Evolutionary conservation across 139 green algal genomes (phyloP).

Genomic region (Chlorella sp.): DNA sequence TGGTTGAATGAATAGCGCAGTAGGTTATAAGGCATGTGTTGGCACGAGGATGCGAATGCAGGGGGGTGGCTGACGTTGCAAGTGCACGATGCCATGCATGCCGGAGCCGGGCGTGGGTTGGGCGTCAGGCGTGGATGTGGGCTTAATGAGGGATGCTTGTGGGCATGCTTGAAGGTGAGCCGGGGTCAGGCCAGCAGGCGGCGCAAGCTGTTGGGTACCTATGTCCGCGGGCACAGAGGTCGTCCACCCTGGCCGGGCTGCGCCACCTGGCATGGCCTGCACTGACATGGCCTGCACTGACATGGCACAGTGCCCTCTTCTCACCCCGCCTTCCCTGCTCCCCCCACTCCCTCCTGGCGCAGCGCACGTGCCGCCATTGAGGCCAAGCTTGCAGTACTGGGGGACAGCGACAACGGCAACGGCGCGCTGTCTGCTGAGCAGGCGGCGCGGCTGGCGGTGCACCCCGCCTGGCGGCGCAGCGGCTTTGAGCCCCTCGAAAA

Average conservation of each 20-base stretch:
- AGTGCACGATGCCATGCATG: too few species aligned
- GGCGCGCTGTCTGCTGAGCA: slow-evolving; percentile 44
- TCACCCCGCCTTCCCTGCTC: background rate
- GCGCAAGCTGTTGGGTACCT: too few species aligned
- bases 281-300: too few species aligned
- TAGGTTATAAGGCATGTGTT: background rate
- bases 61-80: too few species aligned
- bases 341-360: background rate
- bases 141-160: too few species aligned
- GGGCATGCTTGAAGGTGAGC: too few species aligned
- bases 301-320: background rate
- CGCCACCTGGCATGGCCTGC: background rate
- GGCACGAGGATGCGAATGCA: background rate
- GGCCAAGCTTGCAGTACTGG: slow-evolving; percentile 61
- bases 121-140: too few species aligned
- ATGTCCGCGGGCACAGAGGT: too few species aligned
- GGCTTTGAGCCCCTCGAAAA: slow-evolving; percentile 76
- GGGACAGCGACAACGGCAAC: slow-evolving; percentile 32
- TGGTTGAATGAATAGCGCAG: too few species aligned
- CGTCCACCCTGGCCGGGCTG: background rate
- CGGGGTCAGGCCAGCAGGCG: too few species aligned
- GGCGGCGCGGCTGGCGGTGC: slow-evolving; percentile 46
- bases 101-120: too few species aligned
- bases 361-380: slow-evolving; percentile 57
- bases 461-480: slow-evolving; percentile 60